Base-by-base conservation (phyloP, 208 protist species). In the Blechomonas ayalai region DNA sequence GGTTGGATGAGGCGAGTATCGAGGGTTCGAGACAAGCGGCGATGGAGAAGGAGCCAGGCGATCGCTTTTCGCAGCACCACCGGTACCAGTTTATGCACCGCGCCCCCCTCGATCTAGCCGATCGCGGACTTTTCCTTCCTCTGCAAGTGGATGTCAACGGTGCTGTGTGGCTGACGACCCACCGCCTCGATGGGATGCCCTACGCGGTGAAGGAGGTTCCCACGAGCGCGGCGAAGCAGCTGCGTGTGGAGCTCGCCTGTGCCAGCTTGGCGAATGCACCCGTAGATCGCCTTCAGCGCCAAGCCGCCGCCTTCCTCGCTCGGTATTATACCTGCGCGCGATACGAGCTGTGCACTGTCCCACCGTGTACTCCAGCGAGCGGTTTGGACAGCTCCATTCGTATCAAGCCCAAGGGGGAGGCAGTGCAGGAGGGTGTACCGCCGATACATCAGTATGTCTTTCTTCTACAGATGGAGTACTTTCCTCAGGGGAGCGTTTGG, bases 401-500 rank as follows among this genome's bases (percentile, higher is more conserved):
- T 32, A 28, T 52, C 36, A 60, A 22, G 19, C 47, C 16, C 60
- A 19, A 13, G 20, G 7, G 27, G 24, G 27, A 6, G n/a, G 27
- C 42, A 48, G 26, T 31, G 15, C 42, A 3, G 42, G 13, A 20
- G 12, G 12, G 16, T 26, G 36, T 33, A 44, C 47, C 32, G 18
- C 27, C 38, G 33, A 52, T 48, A 37, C 48, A 4, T 25, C 56
- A n/a, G 38, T 38, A 8, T 15, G 65, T 71, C 15, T 66, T 69
- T 36, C 46, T 80, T n/a, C 40, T 86, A 34, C 78, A 86, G 44
- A 56, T 60, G 12, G 78, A 86, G 62, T 86, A 82, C 60, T 86
- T 82, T 43, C 65, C 69, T 2, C 45, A 52, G 1, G 78, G 78
- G 0, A 71, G 56, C 20, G 51, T 82, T 24, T 63, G 57, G 52